Base-by-base conservation (phyloP, 192 early-diverging fungal genomes). In the Backusella australiensis region DNA sequence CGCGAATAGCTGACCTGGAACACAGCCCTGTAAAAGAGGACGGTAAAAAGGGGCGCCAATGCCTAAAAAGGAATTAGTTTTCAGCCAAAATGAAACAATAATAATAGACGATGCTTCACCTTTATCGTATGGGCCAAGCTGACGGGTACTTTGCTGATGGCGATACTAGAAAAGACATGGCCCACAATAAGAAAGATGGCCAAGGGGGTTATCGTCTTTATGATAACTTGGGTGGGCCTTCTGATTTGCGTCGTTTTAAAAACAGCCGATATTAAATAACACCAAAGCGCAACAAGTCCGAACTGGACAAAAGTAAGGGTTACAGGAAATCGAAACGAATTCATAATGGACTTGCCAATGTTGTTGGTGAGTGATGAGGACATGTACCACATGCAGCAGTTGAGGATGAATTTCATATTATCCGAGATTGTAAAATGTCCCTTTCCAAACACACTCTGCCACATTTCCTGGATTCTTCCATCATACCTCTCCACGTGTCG, bases 61-160 rank as follows among this genome's bases (percentile, higher is more conserved):
- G 96, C 95, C 88, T 89, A 79, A 21, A 38, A 39, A 86, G 87
- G 67, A 21, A 68, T 41, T 34, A 42, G 1, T 29, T 44, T 44
- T 75, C 66, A 65, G 73, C 73, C 41, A 36, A 52, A 34, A 53
- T 39, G 19, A 63, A 52, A 26, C n/a, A 42, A 66, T 49, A 7
- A 32, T 9, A 63, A 41, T 34, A 67, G 46, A 0, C 6, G 23
- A 34, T 39, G 8, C 36, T 63, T 81, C 82, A 95, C 94, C 90
- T 96, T 96, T 76, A 97, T 92, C 2, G 96, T 97, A 73, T 97
- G 96, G 12, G 93, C 91, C 78, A 96, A 89, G 65, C 90, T 92
- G 12, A 97, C 92, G 1, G 95, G 89, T n/a, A 96, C 90, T 23
- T 83, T 79, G 49, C 91, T 88, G 34, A 96, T 91, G n/a, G 95